Conservation (phyloP, 2,329 filamentous ascomycete genomes). For the Neofusicoccum sp. region DNA sequence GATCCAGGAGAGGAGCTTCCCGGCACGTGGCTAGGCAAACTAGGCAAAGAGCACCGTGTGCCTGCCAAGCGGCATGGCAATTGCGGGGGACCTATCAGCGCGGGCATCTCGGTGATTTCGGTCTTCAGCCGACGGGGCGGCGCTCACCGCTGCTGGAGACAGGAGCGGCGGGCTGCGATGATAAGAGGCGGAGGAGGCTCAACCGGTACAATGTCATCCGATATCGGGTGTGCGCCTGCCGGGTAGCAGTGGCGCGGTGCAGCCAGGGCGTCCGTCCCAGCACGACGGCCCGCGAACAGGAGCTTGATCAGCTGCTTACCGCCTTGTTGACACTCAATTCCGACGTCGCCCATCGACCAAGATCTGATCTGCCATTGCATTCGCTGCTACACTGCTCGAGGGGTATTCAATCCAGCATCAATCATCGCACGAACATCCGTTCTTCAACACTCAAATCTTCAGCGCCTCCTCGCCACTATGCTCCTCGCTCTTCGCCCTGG, state of each 20-base stretch:
- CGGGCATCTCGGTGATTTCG: slow-evolving; percentile 16
- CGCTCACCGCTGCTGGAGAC: slow-evolving; percentile 6
- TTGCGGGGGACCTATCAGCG: slow-evolving; percentile 10
- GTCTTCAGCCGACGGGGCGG: not conserved
- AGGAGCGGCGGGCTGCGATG: not conserved
- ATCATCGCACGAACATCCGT: not conserved
- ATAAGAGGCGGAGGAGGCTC: not conserved
- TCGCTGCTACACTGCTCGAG: too few species aligned
- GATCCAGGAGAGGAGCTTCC: too few species aligned
- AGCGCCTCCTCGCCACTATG: not conserved
- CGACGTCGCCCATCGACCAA: too few species aligned
- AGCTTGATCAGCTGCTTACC: too few species aligned
- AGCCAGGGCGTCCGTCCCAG: not conserved
- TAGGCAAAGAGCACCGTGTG: slow-evolving; percentile 2
- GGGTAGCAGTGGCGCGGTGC: not conserved
- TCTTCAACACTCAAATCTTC: not conserved
- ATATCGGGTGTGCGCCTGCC: not conserved
- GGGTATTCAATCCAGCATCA: too few species aligned
- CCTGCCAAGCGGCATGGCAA: slow-evolving; percentile 1
- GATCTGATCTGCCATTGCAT: too few species aligned
- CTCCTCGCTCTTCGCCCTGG: not conserved
- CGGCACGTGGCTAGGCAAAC: not conserved
- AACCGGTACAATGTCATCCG: not conserved
- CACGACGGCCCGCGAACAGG: too few species aligned
- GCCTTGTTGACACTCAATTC: too few species aligned